Conservation (phyloP, 306 rosid genomes). For the Fragaria ananassa region DNA sequence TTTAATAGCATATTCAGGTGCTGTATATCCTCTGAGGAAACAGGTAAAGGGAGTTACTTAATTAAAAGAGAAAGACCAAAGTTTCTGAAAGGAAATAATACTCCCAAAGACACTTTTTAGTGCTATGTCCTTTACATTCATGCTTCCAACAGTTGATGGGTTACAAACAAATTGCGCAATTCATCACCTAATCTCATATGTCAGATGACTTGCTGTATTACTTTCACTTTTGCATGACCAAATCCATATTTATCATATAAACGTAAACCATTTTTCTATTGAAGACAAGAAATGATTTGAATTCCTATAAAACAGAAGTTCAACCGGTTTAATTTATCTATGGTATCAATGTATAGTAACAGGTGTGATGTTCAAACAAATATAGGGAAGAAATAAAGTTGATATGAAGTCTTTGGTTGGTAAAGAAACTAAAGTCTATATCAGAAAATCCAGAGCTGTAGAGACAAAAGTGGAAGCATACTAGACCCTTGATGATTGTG, state of each 20-base stretch:
- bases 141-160: not conserved
- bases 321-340: not conserved
- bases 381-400: not conserved
- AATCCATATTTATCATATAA: not conserved
- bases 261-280: not conserved
- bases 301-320: not conserved
- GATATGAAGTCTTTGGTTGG: not conserved
- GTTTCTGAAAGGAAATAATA: not conserved
- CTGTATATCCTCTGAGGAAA: constrained; percentile 72
- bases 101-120: not conserved
- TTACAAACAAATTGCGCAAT: not conserved
- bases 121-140: not conserved
- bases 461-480: not conserved
- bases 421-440: not conserved
- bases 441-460: not conserved
- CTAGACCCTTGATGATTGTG: not conserved
- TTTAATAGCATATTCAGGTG: constrained; percentile 90
- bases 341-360: not conserved
- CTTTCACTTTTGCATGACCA: not conserved
- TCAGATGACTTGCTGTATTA: not conserved
- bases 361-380: not conserved
- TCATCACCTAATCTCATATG: not conserved
- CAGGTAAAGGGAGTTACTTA: not conserved
- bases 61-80: not conserved
- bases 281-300: not conserved